Conservation (phyloP, 768 basidiomycete genomes). For the Daedaleopsis nitida region DNA sequence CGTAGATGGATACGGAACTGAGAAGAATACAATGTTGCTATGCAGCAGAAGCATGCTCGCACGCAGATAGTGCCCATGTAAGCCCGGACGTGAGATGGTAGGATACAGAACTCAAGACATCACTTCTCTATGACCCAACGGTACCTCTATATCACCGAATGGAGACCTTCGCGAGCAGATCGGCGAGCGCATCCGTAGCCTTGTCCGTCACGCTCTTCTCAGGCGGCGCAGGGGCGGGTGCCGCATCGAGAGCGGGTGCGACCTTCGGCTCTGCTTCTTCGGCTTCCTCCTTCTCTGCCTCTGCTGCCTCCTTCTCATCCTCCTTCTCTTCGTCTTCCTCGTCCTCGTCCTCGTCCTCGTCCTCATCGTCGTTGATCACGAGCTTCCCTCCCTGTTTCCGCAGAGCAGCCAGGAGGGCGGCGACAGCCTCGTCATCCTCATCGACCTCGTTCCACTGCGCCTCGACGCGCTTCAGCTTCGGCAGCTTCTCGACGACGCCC, state of each 20-base stretch:
- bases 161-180: slow-evolving; percentile 66
- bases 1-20: slow-evolving; percentile 8
- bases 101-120: slow-evolving; percentile 13
- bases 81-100: slow-evolving; percentile 7
- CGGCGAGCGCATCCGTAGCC: slow-evolving; percentile 59
- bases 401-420: slow-evolving; percentile 53
- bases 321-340: slow-evolving; percentile 56
- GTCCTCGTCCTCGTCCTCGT: slow-evolving; percentile 70
- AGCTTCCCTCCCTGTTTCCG: slow-evolving; percentile 69
- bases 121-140: slow-evolving; percentile 3
- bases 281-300: slow-evolving; percentile 36
- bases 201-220: slow-evolving; percentile 33
- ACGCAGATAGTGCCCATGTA: neutral
- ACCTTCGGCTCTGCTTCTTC: slow-evolving; percentile 24
- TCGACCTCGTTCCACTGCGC: slow-evolving; percentile 91
- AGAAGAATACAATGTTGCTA: neutral
- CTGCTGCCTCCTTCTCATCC: slow-evolving; percentile 38
- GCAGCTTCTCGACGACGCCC: slow-evolving; percentile 61
- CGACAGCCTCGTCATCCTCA: slow-evolving; percentile 68
- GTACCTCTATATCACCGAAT: slow-evolving; percentile 18
- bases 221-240: slow-evolving; percentile 7
- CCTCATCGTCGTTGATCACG: slow-evolving; percentile 76
- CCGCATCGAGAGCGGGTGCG: neutral
- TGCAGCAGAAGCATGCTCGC: neutral
- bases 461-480: slow-evolving; percentile 68